phyloP scores from a whole-genome alignment of 2,329 filamentous ascomycete genomes.

The Epichloe baconii region DNA sequence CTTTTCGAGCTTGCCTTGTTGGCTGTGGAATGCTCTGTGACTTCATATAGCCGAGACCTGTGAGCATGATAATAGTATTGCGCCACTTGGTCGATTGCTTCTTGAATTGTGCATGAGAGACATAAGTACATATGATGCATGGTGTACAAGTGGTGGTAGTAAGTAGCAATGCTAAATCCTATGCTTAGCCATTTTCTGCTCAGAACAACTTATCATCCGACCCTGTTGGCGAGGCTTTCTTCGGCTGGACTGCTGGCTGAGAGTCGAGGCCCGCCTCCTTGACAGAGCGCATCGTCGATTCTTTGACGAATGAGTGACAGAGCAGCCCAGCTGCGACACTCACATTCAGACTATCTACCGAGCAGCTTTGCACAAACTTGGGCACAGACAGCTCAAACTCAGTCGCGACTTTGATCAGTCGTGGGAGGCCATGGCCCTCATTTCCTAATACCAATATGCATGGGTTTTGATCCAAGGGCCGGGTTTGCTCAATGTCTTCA shows the following conservation, averaged over 20 bases:
- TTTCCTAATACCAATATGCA: conserved; percentile 73
- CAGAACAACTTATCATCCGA: not conserved
- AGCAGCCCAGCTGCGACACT: conserved; percentile 75
- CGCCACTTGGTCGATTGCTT: no score
- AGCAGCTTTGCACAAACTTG: conserved; percentile 36
- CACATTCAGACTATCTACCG: conserved; percentile 85
- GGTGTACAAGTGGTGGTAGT: not conserved
- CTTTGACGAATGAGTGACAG: conserved; percentile 52
- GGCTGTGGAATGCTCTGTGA: not conserved
- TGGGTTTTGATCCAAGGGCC: conserved; percentile 46
- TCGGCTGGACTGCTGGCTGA: not conserved
- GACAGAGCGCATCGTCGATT: not conserved
- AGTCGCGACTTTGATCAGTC: conserved; percentile 49
- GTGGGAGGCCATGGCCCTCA: conserved; percentile 63
- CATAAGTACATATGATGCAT: not conserved
- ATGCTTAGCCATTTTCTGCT: not conserved
- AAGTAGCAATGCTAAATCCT: not conserved
- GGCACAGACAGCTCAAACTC: conserved; percentile 56
- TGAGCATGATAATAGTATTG: no score
- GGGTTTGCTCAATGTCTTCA: conserved; percentile 32
- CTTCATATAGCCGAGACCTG: no score
- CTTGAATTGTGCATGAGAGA: not conserved
- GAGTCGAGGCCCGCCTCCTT: not conserved
- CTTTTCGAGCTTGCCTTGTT: not conserved
- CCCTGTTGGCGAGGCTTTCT: not conserved